Evolutionary conservation across 1,284 basidiomycete species (phyloP).

Genomic region (Coniferiporia sulphurascens): DNA sequence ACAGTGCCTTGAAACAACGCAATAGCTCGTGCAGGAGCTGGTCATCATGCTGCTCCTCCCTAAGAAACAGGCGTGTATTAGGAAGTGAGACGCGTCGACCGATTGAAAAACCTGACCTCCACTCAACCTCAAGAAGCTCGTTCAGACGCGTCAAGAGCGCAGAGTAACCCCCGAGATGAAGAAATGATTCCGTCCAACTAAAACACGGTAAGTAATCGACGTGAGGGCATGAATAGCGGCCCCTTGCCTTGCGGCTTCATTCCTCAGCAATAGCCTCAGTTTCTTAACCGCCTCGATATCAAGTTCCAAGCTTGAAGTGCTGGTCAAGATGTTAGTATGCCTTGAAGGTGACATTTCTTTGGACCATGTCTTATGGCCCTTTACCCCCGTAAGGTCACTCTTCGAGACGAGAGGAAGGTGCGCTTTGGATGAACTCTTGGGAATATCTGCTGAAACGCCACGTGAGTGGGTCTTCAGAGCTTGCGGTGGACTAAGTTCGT

Average conservation of each 20-base stretch:
- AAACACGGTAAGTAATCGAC: not conserved
- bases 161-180: conserved; percentile 80
- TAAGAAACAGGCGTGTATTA: conserved; percentile 28
- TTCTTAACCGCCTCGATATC: conserved; percentile 76
- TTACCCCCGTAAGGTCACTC: conserved; percentile 29
- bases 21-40: conserved; percentile 89
- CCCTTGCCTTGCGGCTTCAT: conserved; percentile 77
- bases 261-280: conserved; percentile 72
- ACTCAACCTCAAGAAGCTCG: conserved; percentile 92
- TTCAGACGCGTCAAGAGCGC: conserved; percentile 82
- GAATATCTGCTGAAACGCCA: conserved; percentile 49
- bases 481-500: conserved; percentile 22
- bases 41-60: conserved; percentile 98
- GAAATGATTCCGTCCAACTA: conserved; percentile 91
- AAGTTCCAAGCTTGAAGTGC: conserved; percentile 62
- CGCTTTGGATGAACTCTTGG: conserved; percentile 42
- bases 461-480: conserved; percentile 37
- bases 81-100: not conserved
- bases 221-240: not conserved
- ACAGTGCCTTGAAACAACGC: conserved; percentile 90
- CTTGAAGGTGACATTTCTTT: conserved; percentile 48
- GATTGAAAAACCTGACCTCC: conserved; percentile 60
- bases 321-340: conserved; percentile 58
- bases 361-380: conserved; percentile 31
- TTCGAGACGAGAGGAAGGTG: conserved; percentile 39